A percentile compares a stretch with the other conserved stretches of the same genome.
phyloP scores from a whole-genome alignment of 306 rosid genomes.

The Begonia masoniana region DNA sequence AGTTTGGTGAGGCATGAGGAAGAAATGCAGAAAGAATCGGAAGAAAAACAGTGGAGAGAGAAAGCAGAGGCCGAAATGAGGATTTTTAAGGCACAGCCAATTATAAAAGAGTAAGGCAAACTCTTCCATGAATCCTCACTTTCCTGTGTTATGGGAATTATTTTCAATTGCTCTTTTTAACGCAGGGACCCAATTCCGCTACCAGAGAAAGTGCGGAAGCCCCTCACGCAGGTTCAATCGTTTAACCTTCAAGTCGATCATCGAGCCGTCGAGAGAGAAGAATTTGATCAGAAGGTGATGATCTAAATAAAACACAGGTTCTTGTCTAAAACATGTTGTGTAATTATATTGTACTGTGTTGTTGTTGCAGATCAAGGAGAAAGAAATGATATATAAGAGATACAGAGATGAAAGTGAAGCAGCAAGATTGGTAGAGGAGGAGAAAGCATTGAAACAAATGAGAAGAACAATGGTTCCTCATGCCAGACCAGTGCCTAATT shows the following conservation, averaged over 20 bases:
- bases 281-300: slow-evolving; percentile 64
- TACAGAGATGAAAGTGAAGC: slow-evolving; percentile 96
- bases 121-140: no score
- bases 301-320: no score
- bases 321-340: no score
- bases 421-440: slow-evolving; percentile 88
- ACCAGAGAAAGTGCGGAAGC: slow-evolving; percentile 81
- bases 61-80: slow-evolving; percentile 49
- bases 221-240: slow-evolving; percentile 72
- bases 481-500: slow-evolving; percentile 75
- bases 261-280: slow-evolving; percentile 82
- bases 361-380: slow-evolving; percentile 54
- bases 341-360: neutral
- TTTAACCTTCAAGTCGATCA: slow-evolving; percentile 43
- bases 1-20: slow-evolving; percentile 85
- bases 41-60: slow-evolving; percentile 51
- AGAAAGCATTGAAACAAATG: slow-evolving; percentile 76
- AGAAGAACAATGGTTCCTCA: slow-evolving; percentile 90
- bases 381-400: slow-evolving; percentile 73
- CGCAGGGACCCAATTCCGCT: slow-evolving; percentile 92
- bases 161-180: no score
- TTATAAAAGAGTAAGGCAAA: slow-evolving; percentile 61
- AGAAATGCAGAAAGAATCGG: slow-evolving; percentile 73
- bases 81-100: slow-evolving; percentile 70
- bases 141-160: no score